A percentile compares a stretch with the other conserved stretches of the same genome.
Evolutionary conservation across 1,284 basidiomycete genomes (phyloP).

Genomic region (Cerrena zonata): DNA sequence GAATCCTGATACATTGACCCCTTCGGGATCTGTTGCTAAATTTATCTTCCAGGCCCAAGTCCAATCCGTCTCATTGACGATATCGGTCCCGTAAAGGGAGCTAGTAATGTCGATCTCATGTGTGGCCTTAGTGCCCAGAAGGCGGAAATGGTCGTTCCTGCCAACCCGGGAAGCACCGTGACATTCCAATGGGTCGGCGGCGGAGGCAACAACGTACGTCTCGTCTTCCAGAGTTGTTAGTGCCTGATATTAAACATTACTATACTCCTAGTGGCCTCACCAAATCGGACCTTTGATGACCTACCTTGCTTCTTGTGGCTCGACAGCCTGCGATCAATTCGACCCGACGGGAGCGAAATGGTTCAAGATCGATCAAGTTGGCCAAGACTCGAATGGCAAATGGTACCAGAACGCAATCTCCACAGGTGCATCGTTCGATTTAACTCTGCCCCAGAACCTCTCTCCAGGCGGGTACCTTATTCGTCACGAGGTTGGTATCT

Average conservation of each 20-base stretch:
- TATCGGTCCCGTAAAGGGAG: conserved; percentile 58
- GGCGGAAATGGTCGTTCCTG: conserved; percentile 49
- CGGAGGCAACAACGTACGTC: conserved; percentile 41
- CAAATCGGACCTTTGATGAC: conserved; percentile 66
- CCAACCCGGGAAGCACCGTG: conserved; percentile 58
- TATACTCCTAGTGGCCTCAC: conserved; percentile 56
- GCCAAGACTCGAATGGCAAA: conserved; percentile 30
- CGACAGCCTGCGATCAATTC: conserved; percentile 53
- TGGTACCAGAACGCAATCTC: conserved; percentile 39
- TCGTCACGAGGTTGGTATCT: conserved; percentile 40
- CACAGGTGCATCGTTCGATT: conserved; percentile 31
- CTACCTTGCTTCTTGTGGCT: conserved; percentile 63
- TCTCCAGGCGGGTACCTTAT: conserved; percentile 60
- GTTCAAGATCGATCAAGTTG: conserved; percentile 61
- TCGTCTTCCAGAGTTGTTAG: conserved; percentile 4
- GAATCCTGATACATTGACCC: too few species aligned
- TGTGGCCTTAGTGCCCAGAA: conserved; percentile 56
- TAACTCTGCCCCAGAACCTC: conserved; percentile 50
- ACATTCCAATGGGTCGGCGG: conserved; percentile 57
- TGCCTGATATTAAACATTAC: conserved; percentile 1
- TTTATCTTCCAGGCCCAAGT: conserved; percentile 28
- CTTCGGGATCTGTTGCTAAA: neutral
- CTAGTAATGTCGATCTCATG: conserved; percentile 50
- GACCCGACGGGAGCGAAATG: conserved; percentile 53
- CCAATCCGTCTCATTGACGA: conserved; percentile 56